A percentile compares a stretch with the other conserved stretches of the same genome.
Conservation (phyloP, 441 rosid genomes). For the Syzygium syzygioides region DNA sequence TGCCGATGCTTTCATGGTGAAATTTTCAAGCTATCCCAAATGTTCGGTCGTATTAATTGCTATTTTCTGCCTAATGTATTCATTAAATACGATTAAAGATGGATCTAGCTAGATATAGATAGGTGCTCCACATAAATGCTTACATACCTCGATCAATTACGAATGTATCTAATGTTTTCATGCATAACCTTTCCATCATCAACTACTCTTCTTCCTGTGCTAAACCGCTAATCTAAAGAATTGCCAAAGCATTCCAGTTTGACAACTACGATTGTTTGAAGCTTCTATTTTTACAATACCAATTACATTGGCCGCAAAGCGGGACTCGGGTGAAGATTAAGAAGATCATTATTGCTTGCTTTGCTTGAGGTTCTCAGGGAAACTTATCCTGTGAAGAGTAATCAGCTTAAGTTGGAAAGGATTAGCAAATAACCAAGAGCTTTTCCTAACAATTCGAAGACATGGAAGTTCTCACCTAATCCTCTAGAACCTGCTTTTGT, state of each 20-base stretch:
- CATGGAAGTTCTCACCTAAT: conserved; percentile 17
- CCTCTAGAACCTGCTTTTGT: conserved; percentile 39
- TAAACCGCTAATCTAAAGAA: neutral
- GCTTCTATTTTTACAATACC: neutral
- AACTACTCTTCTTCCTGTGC: neutral
- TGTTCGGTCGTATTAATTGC: neutral
- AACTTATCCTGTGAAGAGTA: neutral
- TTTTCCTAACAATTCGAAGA: neutral
- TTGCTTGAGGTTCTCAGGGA: neutral
- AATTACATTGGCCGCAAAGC: neutral
- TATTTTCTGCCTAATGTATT: neutral
- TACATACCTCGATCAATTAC: neutral
- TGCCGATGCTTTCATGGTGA: neutral
- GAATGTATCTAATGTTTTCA: neutral
- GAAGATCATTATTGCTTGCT: neutral
- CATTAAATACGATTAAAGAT: neutral
- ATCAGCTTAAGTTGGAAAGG: neutral
- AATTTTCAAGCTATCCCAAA: neutral
- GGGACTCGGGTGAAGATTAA: neutral
- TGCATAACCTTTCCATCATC: neutral
- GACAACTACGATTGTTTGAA: neutral
- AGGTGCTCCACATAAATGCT: neutral
- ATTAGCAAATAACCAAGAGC: neutral
- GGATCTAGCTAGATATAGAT: neutral
- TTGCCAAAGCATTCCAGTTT: neutral